Base-by-base conservation (phyloP, 768 basidiomycete genomes). In the Porpolomopsis calyptriformis region DNA sequence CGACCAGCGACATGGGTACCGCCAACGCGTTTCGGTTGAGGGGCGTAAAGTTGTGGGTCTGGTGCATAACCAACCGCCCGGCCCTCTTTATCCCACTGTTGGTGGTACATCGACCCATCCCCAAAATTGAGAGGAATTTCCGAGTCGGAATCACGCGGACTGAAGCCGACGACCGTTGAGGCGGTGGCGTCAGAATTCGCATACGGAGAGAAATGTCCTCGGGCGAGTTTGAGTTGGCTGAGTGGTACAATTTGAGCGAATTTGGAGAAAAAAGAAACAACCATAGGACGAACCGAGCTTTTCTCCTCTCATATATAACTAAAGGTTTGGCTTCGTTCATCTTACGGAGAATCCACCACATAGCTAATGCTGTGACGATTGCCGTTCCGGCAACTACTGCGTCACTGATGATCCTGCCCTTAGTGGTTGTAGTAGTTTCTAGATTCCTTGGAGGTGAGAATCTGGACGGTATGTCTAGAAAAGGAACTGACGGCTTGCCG, bases 291-390 rank as follows among this genome's bases (percentile, higher is more conserved):
- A 49, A 84, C 79, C 84, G 70, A 11, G 80, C 81, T 58, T 86
- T 85, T 37, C 83, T 75, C 31, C 80, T 67, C 9, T 71, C 76
- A 48, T 84, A 76, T 43, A 88, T 78, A n/a, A 87, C 72, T 2
- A 64, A 59, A 4, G 77, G 75, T 55, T 85, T 87, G 27, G 71
- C 77, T 44, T 68, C 64, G 60, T 79, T 76, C 76, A 94, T 86
- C 60, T 78, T 58, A 43, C 61, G 70, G 52, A 74, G 74, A 53
- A 94, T 86, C 59, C 85, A 93, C 85, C 86, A 92, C 71, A 85
- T 82, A 0, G 91, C 84, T 20, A 65, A 59, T 43, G 85, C 38
- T 0, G 91, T 92, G 52, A 93, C 75, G 16, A 88, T 34, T 29
- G 79, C 58, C 0, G 88, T 88, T 31, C 84, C 44, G 4, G 58